Evolutionary conservation across 495 filamentous ascomycete species (phyloP).

Genomic region (Podospora comata): DNA sequence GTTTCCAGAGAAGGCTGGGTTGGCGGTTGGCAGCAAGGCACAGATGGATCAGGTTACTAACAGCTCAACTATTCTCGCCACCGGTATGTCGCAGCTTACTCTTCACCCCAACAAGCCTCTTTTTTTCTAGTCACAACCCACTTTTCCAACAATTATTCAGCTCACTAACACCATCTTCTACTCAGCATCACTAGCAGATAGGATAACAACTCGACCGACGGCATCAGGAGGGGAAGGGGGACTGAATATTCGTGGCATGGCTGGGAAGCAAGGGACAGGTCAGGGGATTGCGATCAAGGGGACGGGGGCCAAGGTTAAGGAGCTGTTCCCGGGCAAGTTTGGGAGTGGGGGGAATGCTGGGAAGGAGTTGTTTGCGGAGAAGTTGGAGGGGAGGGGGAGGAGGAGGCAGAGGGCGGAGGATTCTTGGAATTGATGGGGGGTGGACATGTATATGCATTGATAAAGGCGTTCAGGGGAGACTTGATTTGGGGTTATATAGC

Average conservation of each 20-base stretch:
- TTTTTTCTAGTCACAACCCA: constrained; percentile 13
- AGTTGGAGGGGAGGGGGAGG: constrained; percentile 44
- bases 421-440: constrained; percentile 45
- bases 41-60: constrained; percentile 39
- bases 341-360: constrained; percentile 50
- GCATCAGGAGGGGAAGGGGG: constrained; percentile 23
- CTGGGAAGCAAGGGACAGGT: constrained; percentile 45
- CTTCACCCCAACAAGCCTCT: neutral
- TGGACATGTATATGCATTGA: neutral
- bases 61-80: constrained; percentile 42
- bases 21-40: constrained; percentile 30
- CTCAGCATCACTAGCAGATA: constrained; percentile 38
- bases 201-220: constrained; percentile 34
- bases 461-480: neutral
- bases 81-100: constrained; percentile 35
- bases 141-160: constrained; percentile 6
- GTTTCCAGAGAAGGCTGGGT: constrained; percentile 58
- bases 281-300: constrained; percentile 68
- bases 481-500: too few relatives aligned
- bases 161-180: constrained; percentile 24
- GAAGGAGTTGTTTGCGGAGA: constrained; percentile 67
- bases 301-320: constrained; percentile 53
- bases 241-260: constrained; percentile 62
- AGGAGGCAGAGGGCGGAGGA: constrained; percentile 54
- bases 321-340: constrained; percentile 68